Percentiles rank a stretch among this genome's conserved stretches.
phyloP scores from a whole-genome alignment of 305 asterid genomes.

The Rubia tinctorum region DNA sequence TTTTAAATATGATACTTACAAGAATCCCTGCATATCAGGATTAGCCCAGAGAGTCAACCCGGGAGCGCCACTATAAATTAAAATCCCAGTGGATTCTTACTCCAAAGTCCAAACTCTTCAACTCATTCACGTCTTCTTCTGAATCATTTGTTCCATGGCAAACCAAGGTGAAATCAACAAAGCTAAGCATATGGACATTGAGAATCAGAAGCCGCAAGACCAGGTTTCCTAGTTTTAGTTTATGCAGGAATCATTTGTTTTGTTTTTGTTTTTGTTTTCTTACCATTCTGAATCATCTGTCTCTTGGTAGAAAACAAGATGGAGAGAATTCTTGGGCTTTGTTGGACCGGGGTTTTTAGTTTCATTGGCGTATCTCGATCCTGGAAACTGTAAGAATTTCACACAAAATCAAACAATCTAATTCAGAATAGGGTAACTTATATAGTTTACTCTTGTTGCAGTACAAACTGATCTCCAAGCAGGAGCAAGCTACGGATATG shows the following conservation, averaged over 20 bases:
- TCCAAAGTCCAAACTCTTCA: too few relatives aligned
- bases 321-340: constrained; percentile 3
- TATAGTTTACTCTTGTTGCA: not conserved
- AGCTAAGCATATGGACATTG: not conserved
- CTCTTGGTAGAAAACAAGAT: not conserved
- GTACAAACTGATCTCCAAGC: constrained; percentile 12
- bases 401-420: not conserved
- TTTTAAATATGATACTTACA: too few relatives aligned
- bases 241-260: not conserved
- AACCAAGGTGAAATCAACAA: not conserved
- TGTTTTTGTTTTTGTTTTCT: not conserved
- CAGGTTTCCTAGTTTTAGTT: not conserved
- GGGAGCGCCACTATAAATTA: too few relatives aligned
- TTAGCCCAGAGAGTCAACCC: too few relatives aligned
- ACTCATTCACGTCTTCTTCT: too few relatives aligned
- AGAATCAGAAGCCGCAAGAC: not conserved
- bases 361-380: constrained; percentile 8
- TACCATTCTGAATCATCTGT: not conserved
- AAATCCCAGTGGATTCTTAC: not conserved
- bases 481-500: constrained; percentile 10
- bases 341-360: constrained; percentile 6
- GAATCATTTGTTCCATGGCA: not conserved
- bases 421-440: not conserved
- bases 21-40: too few relatives aligned
- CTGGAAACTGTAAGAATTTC: constrained; percentile 5